These are phyloP conservation scores for Grosmannia penicillata DNA, from an alignment of 2,329 filamentous ascomycete species.

Conservation along the genomic window DNA sequence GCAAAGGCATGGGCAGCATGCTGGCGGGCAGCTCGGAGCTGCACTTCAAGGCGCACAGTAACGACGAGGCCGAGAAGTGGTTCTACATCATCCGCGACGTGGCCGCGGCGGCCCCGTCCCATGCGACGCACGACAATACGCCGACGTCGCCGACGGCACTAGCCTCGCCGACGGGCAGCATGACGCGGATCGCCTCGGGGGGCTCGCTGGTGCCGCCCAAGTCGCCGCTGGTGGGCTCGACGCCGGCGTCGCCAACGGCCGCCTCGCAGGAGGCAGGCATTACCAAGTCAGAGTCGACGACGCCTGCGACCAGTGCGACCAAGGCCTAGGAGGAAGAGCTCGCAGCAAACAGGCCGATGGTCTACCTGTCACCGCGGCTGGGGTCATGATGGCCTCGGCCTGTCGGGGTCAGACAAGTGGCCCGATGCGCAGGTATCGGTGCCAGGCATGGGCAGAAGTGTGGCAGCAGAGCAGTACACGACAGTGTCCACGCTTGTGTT, in stretches of 20 bases:
- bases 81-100: conserved; percentile 54
- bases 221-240: too few species aligned
- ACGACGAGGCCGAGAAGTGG: conserved; percentile 74
- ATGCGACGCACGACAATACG: conserved; percentile 16
- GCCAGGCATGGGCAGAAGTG: too few species aligned
- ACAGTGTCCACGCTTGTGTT: too few species aligned
- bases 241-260: not conserved
- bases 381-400: too few species aligned
- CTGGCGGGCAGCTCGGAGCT: conserved; percentile 69
- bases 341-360: not conserved
- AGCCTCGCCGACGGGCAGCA: conserved; percentile 8
- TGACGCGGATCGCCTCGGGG: not conserved
- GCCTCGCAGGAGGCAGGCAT: not conserved
- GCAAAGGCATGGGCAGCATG: conserved; percentile 66
- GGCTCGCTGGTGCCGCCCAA: too few species aligned
- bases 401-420: too few species aligned
- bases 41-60: conserved; percentile 72
- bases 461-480: too few species aligned
- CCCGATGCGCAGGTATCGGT: too few species aligned
- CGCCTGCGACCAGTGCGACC: conserved; percentile 9
- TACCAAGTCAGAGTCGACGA: too few species aligned
- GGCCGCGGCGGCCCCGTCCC: conserved; percentile 22
- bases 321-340: conserved; percentile 6
- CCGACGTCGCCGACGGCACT: conserved; percentile 20
- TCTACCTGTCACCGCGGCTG: conserved; percentile 2